These are phyloP conservation scores for Boletus holoroseus DNA, from an alignment of 1,284 basidiomycete genomes.

Conservation along the genomic window DNA sequence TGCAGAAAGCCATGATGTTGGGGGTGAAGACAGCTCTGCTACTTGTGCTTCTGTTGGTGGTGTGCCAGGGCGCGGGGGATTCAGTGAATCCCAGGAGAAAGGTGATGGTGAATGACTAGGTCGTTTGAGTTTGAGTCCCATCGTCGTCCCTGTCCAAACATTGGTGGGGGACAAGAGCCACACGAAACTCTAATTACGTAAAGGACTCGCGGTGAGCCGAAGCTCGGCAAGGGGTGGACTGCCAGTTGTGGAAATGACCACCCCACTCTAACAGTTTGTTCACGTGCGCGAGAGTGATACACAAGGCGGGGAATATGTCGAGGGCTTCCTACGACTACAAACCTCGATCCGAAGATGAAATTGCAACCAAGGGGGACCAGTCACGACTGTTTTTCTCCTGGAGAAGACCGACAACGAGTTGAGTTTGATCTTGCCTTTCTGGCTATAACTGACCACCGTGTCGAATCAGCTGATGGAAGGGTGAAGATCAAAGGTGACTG, in stretches of 20 bases:
- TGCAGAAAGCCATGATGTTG: slow-evolving; percentile 76
- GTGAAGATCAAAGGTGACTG: slow-evolving; percentile 71
- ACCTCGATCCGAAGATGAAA: slow-evolving; percentile 92
- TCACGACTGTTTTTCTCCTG: slow-evolving; percentile 75
- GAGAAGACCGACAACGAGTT: slow-evolving; percentile 89
- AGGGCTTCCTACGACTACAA: slow-evolving; percentile 95
- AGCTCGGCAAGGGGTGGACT: too few relatives aligned
- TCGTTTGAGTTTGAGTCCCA: slow-evolving; percentile 58
- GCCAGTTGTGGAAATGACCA: too few relatives aligned
- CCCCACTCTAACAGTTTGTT: too few relatives aligned
- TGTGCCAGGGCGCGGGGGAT: slow-evolving; percentile 32
- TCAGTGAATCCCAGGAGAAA: slow-evolving; percentile 55
- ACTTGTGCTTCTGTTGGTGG: slow-evolving; percentile 31
- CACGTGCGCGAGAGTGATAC: too few relatives aligned
- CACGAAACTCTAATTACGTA: slow-evolving; percentile 22
- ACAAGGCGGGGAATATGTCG: slow-evolving; percentile 58
- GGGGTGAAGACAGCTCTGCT: slow-evolving; percentile 53
- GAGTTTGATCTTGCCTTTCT: slow-evolving; percentile 15
- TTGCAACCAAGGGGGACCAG: slow-evolving; percentile 88
- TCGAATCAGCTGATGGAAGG: slow-evolving; percentile 86
- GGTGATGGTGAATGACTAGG: slow-evolving; percentile 37
- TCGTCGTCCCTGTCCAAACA: slow-evolving; percentile 27
- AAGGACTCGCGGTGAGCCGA: background rate
- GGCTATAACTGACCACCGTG: slow-evolving; percentile 13
- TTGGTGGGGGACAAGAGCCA: background rate